phyloP scores from a whole-genome alignment of 2,329 filamentous ascomycete species.

The Xylariaceae sp. region DNA sequence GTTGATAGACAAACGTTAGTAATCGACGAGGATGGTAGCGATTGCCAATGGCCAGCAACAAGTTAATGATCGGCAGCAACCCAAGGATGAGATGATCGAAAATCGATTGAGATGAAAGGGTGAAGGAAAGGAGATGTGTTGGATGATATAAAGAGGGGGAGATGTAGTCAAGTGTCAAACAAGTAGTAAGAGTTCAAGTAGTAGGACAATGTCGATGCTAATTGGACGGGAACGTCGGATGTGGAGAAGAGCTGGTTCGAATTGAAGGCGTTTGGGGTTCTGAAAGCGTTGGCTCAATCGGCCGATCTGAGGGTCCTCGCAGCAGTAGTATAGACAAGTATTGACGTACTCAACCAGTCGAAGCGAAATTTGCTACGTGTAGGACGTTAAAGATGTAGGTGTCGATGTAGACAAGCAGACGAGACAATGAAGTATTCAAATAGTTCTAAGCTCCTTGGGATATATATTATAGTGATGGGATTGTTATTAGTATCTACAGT shows the following conservation, averaged over 20 bases:
- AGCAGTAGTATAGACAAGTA: too few relatives aligned
- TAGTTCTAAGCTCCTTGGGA: too few relatives aligned
- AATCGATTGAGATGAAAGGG: slow-evolving; percentile 7
- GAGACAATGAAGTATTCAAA: too few relatives aligned
- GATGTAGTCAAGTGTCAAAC: slow-evolving; percentile 20
- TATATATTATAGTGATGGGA: too few relatives aligned
- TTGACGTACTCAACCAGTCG: too few relatives aligned
- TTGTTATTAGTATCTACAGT: too few relatives aligned
- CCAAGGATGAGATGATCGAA: not conserved
- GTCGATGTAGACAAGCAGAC: too few relatives aligned
- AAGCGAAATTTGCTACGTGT: too few relatives aligned
- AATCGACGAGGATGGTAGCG: slow-evolving; percentile 2
- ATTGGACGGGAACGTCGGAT: slow-evolving; percentile 19
- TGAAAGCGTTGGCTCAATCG: not conserved
- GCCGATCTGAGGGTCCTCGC: too few relatives aligned
- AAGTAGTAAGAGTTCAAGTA: slow-evolving; percentile 11
- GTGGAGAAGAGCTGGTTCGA: slow-evolving; percentile 26
- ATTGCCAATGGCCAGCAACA: not conserved
- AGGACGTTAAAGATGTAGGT: too few relatives aligned
- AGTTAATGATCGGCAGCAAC: slow-evolving; percentile 5
- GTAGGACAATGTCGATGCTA: slow-evolving; percentile 17
- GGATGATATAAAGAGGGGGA: slow-evolving; percentile 26
- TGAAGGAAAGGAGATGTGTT: slow-evolving; percentile 13
- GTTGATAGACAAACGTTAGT: not conserved
- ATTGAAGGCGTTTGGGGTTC: slow-evolving; percentile 8